phyloP scores from a whole-genome alignment of 192 early-diverging fungal species.

The Backusella psychrophila region DNA sequence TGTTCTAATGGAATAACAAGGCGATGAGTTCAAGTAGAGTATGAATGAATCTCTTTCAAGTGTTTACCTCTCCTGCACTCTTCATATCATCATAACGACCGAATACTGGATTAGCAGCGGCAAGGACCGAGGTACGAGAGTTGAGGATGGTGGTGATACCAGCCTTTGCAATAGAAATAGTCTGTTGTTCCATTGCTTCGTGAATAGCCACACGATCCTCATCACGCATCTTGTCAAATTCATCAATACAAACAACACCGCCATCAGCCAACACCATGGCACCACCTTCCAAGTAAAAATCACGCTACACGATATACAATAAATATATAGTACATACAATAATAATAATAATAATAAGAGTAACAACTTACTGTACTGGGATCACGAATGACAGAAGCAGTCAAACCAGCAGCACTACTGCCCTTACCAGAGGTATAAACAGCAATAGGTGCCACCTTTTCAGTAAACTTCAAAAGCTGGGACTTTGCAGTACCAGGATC shows the following conservation, averaged over 20 bases:
- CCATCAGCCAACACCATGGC: conserved; percentile 99
- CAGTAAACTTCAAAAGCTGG: conserved; percentile 98
- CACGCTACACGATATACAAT: conserved; percentile 51
- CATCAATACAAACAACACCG: conserved; percentile 99
- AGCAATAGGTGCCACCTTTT: conserved; percentile 95
- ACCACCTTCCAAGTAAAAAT: conserved; percentile 97
- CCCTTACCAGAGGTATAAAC: conserved; percentile 99
- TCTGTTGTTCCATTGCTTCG: conserved; percentile 99
- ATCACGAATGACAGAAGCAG: conserved; percentile 95
- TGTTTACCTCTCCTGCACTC: conserved; percentile 83
- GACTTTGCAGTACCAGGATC: conserved; percentile 99
- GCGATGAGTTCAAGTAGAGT: not conserved
- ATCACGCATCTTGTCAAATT: conserved; percentile 99
- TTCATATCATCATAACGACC: conserved; percentile 99
- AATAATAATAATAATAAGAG: not conserved
- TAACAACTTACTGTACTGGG: conserved; percentile 74
- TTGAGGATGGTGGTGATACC: conserved; percentile 99
- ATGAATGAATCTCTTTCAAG: not conserved
- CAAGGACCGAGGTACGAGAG: conserved; percentile 93
- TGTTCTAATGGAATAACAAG: conserved; percentile 60
- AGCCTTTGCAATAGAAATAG: conserved; percentile 99
- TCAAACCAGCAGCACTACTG: conserved; percentile 97
- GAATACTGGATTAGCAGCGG: conserved; percentile 98
- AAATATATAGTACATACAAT: not conserved
- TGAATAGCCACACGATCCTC: conserved; percentile 99